Evolutionary conservation across 306 rosid genomes (phyloP).

Genomic region (Acacia confusa): DNA sequence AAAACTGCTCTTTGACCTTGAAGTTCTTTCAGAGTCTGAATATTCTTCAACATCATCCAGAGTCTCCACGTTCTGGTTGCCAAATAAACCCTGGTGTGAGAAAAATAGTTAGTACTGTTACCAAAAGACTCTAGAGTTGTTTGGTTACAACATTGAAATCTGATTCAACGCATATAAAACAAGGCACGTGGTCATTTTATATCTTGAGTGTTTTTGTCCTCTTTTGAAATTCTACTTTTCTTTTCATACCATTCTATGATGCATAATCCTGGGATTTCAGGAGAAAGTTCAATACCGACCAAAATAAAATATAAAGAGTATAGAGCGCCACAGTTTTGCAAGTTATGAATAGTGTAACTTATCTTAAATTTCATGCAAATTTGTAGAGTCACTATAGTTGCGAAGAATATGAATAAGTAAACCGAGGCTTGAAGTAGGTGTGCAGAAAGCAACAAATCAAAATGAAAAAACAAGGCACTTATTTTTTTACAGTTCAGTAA

Average conservation of each 20-base stretch:
- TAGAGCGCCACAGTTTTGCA: background rate
- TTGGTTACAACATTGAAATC: background rate
- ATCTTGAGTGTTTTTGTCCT: background rate
- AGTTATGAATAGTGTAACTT: background rate
- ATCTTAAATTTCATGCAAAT: background rate
- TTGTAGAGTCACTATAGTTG: background rate
- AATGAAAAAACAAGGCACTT: background rate
- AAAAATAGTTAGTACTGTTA: slow-evolving; percentile 15
- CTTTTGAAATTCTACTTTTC: no score
- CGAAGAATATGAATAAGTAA: no score
- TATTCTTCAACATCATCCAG: slow-evolving; percentile 59
- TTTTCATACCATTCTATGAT: background rate
- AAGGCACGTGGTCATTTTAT: background rate
- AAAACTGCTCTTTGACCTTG: slow-evolving; percentile 44
- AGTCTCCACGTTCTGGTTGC: slow-evolving; percentile 56
- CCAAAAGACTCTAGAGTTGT: background rate
- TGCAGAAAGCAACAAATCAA: background rate
- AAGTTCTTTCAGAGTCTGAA: slow-evolving; percentile 47
- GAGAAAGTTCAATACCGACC: background rate
- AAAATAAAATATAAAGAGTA: background rate
- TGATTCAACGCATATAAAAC: background rate
- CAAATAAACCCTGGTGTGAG: slow-evolving; percentile 74
- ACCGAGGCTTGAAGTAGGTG: background rate
- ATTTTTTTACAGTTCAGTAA: background rate
- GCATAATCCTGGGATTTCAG: background rate